Evolutionary conservation across 805 yeast species (phyloP).

Genomic region (Metschnikowia kunwiensis): DNA sequence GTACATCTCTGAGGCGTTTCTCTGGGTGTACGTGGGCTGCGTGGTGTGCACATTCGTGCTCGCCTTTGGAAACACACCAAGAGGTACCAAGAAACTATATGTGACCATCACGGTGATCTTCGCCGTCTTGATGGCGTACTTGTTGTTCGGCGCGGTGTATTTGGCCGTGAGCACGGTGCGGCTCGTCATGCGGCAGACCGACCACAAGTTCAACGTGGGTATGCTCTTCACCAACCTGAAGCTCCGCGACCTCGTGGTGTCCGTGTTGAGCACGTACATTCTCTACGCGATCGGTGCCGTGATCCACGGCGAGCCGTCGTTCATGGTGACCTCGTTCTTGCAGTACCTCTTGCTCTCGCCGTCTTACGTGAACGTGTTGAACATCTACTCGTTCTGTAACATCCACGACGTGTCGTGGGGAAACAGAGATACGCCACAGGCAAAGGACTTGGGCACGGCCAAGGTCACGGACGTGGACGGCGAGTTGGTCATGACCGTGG

Average conservation of each 20-base stretch:
- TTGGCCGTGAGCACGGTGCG: conserved; percentile 73
- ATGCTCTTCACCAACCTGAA: conserved; percentile 62
- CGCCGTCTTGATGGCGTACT: conserved; percentile 84
- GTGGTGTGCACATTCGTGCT: conserved; percentile 82
- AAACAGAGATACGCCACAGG: conserved; percentile 75
- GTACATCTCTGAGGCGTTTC: conserved; percentile 69
- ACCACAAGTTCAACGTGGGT: conserved; percentile 36
- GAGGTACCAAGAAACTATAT: conserved; percentile 81
- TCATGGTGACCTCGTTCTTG: conserved; percentile 80
- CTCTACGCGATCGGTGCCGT: conserved; percentile 77
- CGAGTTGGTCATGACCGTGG: conserved; percentile 38
- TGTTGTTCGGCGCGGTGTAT: conserved; percentile 82
- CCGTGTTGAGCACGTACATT: conserved; percentile 78
- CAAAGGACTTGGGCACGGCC: conserved; percentile 79
- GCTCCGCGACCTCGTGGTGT: conserved; percentile 84
- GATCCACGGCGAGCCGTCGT: conserved; percentile 86
- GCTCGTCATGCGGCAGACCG: conserved; percentile 45
- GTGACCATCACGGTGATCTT: conserved; percentile 71
- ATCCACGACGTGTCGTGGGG: conserved; percentile 98
- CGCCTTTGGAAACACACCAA: conserved; percentile 91
- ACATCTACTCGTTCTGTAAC: conserved; percentile 94
- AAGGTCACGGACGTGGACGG: conserved; percentile 47
- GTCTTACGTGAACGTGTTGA: conserved; percentile 83
- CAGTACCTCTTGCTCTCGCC: conserved; percentile 87
- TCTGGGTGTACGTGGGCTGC: conserved; percentile 83